Conservation (phyloP, 768 basidiomycete species). For the Neoboletus brunneissimus region DNA sequence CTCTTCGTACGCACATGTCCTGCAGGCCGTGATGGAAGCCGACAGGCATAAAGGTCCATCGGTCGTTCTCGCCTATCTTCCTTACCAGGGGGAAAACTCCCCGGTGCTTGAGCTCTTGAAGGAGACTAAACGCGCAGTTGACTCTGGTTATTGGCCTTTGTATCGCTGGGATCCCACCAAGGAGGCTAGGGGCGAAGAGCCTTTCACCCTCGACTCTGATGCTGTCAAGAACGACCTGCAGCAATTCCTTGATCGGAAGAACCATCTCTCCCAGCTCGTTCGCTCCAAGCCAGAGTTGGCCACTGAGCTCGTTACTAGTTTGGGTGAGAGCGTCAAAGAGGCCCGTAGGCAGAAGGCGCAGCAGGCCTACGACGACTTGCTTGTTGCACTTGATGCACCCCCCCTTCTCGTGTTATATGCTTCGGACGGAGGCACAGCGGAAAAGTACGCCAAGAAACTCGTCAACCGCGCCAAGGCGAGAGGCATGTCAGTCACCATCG, state of each 20-base stretch:
- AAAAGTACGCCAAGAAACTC: conserved; percentile 92
- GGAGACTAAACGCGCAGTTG: conserved; percentile 95
- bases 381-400: conserved; percentile 83
- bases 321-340: conserved; percentile 82
- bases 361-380: conserved; percentile 78
- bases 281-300: conserved; percentile 79
- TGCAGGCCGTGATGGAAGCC: conserved; percentile 89
- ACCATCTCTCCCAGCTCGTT: conserved; percentile 92
- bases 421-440: conserved; percentile 92
- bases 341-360: conserved; percentile 79
- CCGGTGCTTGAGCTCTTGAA: conserved; percentile 89
- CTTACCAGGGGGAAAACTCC: conserved; percentile 73
- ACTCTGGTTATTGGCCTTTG: conserved; percentile 95
- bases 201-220: conserved; percentile 91
- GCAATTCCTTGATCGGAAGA: conserved; percentile 93
- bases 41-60: conserved; percentile 88
- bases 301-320: conserved; percentile 74
- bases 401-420: conserved; percentile 90
- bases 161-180: conserved; percentile 96
- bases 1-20: conserved; percentile 91
- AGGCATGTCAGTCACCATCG: conserved; percentile 72
- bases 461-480: conserved; percentile 79
- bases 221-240: conserved; percentile 90
- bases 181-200: conserved; percentile 70
- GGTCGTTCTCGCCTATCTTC: conserved; percentile 91